Percentiles rank a stretch among this genome's conserved stretches.
phyloP scores from a whole-genome alignment of 1,139 yeast genomes.

The Kluyveromyces marxianus region DNA sequence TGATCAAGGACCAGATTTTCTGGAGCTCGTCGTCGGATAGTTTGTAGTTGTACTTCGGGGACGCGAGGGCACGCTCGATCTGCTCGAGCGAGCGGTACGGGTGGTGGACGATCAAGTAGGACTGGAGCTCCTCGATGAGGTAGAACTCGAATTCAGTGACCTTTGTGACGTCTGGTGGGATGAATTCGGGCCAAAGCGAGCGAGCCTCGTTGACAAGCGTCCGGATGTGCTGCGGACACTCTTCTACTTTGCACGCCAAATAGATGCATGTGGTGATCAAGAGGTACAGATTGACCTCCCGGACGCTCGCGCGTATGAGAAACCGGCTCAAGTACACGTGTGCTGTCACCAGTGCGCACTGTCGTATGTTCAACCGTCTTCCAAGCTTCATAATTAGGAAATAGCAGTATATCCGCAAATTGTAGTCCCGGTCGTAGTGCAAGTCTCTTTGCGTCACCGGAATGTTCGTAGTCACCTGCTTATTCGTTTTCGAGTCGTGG shows the following conservation, averaged over 20 bases:
- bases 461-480: constrained; percentile 33
- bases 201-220: constrained; percentile 79
- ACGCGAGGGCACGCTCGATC: constrained; percentile 40
- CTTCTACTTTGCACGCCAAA: constrained; percentile 89
- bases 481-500: constrained; percentile 19
- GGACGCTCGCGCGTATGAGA: constrained; percentile 60
- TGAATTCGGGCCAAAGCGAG: constrained; percentile 88
- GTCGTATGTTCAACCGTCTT: constrained; percentile 66
- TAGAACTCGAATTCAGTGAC: constrained; percentile 97
- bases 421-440: constrained; percentile 44
- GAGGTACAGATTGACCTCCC: constrained; percentile 76
- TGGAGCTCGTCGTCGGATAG: constrained; percentile 61
- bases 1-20: constrained; percentile 80
- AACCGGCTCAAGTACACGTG: constrained; percentile 76
- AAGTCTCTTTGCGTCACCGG: constrained; percentile 37
- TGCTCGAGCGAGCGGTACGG: constrained; percentile 75
- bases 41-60: constrained; percentile 27
- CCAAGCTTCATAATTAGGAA: constrained; percentile 69
- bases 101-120: constrained; percentile 75
- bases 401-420: constrained; percentile 63
- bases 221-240: constrained; percentile 89
- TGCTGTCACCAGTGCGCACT: constrained; percentile 81
- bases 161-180: constrained; percentile 85
- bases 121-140: constrained; percentile 79
- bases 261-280: constrained; percentile 80